phyloP scores from a whole-genome alignment of 1,284 basidiomycete genomes.

The Porogramme epimiltina region DNA sequence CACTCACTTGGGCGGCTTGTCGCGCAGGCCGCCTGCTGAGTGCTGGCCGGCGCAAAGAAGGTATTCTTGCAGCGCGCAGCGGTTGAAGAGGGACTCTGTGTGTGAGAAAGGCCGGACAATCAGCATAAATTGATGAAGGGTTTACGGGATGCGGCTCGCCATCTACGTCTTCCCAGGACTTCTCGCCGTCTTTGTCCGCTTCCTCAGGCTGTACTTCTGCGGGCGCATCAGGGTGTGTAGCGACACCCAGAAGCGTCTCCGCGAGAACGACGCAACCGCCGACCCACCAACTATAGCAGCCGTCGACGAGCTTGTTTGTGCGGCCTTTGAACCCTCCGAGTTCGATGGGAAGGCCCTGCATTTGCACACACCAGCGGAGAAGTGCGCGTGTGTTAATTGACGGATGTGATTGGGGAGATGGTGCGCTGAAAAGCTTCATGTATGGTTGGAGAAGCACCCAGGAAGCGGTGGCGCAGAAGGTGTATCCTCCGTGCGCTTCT shows the following conservation, averaged over 20 bases:
- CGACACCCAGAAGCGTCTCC: slow-evolving; percentile 53
- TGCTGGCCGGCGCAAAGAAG: slow-evolving; percentile 87
- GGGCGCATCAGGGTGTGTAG: slow-evolving; percentile 15
- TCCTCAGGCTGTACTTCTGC: slow-evolving; percentile 32
- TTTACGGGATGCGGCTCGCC: slow-evolving; percentile 40
- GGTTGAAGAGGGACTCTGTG: slow-evolving; percentile 56
- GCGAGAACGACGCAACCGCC: slow-evolving; percentile 88
- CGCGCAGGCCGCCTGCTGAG: slow-evolving; percentile 83
- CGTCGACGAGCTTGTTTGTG: slow-evolving; percentile 98
- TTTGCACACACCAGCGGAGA: slow-evolving; percentile 81
- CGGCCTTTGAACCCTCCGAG: slow-evolving; percentile 93
- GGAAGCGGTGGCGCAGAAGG: slow-evolving; percentile 88
- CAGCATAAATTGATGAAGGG: too few species aligned
- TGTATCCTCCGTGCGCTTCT: slow-evolving; percentile 98
- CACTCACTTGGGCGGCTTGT: slow-evolving; percentile 92
- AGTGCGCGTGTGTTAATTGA: slow-evolving; percentile 64
- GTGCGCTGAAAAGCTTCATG: slow-evolving; percentile 28
- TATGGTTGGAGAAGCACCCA: slow-evolving; percentile 78
- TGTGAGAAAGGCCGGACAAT: background rate
- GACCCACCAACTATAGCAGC: slow-evolving; percentile 99
- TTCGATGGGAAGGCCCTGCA: slow-evolving; percentile 87
- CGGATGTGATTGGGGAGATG: slow-evolving; percentile 25
- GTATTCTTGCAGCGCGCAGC: slow-evolving; percentile 84
- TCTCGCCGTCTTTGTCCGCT: slow-evolving; percentile 15
- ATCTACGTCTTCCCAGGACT: slow-evolving; percentile 64